phyloP scores from a whole-genome alignment of 2,329 filamentous ascomycete species.

The Coniochaeta hoffmannii region DNA sequence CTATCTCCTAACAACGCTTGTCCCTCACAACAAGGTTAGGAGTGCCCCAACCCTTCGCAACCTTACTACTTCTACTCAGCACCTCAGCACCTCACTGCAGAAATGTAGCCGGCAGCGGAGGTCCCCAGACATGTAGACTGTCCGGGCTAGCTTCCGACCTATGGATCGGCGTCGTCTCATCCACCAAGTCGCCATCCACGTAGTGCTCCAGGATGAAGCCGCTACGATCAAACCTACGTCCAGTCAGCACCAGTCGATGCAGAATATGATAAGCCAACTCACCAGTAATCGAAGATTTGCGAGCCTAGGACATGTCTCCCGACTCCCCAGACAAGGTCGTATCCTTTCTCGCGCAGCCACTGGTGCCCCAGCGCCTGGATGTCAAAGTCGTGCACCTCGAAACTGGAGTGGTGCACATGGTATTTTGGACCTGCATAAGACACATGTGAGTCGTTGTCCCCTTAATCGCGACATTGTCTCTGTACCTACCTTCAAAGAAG shows the following conservation, averaged over 20 bases:
- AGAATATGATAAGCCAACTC: neutral
- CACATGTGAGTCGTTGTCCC: neutral
- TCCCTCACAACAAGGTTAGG: no score
- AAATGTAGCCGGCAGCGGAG: neutral
- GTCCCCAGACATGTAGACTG: conserved; percentile 10
- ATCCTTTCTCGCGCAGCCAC: conserved; percentile 46
- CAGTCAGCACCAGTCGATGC: neutral
- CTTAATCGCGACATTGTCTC: neutral
- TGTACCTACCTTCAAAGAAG: conserved; percentile 20
- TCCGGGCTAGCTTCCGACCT: conserved; percentile 8
- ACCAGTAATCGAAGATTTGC: conserved; percentile 56
- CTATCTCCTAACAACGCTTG: no score
- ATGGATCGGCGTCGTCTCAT: conserved; percentile 34
- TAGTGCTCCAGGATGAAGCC: conserved; percentile 52
- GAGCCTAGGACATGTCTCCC: conserved; percentile 52
- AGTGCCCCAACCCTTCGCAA: no score
- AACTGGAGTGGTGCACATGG: conserved; percentile 47
- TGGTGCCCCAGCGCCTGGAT: conserved; percentile 52
- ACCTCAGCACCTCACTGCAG: neutral
- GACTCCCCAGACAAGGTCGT: conserved; percentile 51
- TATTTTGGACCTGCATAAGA: conserved; percentile 7
- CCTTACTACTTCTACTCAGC: no score
- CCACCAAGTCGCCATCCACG: conserved; percentile 54
- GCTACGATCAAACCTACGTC: conserved; percentile 39
- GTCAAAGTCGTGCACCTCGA: conserved; percentile 55